Conservation (phyloP, 352 stramenopile genomes). For the Pythium rhizo-oryzae region DNA sequence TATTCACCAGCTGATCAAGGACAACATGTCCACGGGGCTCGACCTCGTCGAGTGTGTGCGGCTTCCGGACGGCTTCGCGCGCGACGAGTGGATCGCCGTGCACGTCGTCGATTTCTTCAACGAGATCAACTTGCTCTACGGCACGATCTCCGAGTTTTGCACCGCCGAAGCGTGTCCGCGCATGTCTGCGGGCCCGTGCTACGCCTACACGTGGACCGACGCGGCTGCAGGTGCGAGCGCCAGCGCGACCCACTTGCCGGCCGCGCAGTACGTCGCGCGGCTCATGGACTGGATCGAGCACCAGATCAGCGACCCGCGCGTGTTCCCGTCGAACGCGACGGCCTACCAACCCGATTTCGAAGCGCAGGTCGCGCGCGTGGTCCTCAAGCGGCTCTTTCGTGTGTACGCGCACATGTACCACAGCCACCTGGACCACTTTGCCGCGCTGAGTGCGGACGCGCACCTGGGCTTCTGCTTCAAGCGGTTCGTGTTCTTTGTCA, state of each 20-base stretch:
- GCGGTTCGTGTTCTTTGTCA: slow-evolving; percentile 97
- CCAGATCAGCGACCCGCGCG: slow-evolving; percentile 71
- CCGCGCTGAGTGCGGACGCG: slow-evolving; percentile 89
- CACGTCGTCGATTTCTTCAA: slow-evolving; percentile 94
- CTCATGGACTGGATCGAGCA: slow-evolving; percentile 88
- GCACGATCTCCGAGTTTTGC: slow-evolving; percentile 87
- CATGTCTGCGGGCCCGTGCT: slow-evolving; percentile 81
- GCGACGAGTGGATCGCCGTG: slow-evolving; percentile 74
- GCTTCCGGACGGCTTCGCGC: slow-evolving; percentile 59
- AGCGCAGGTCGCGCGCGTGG: slow-evolving; percentile 47
- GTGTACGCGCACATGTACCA: slow-evolving; percentile 98
- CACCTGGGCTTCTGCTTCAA: slow-evolving; percentile 98
- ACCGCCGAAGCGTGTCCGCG: slow-evolving; percentile 59
- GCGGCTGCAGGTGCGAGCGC: slow-evolving; percentile 11
- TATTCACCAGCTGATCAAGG: slow-evolving; percentile 71
- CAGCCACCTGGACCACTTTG: slow-evolving; percentile 92
- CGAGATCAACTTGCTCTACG: slow-evolving; percentile 91
- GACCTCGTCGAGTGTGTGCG: slow-evolving; percentile 67
- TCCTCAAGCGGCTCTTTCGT: slow-evolving; percentile 96
- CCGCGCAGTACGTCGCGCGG: slow-evolving; percentile 83
- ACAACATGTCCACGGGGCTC: slow-evolving; percentile 57
- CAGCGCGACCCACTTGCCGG: slow-evolving; percentile 53
- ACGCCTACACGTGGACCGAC: slow-evolving; percentile 89
- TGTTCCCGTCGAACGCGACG: slow-evolving; percentile 50
- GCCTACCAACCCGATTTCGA: slow-evolving; percentile 31